Evolutionary conservation across 73 alveolate species (phyloP).

Genomic region (Effrenium voratum): DNA sequence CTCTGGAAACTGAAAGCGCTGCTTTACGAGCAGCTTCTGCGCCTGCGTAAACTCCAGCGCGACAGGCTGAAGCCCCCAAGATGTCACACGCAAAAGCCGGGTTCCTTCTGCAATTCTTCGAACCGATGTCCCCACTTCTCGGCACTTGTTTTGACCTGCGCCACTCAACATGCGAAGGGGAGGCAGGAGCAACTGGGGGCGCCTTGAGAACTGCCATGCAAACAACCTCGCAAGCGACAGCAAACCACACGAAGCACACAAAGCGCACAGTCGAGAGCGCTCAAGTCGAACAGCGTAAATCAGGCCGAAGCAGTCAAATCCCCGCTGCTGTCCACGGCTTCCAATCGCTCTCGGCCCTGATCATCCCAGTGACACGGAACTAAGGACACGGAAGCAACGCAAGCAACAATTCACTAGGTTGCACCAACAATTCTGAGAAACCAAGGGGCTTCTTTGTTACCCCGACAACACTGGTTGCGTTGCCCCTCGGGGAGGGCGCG

Average conservation of each 20-base stretch:
- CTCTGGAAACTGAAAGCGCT: constrained; percentile 97
- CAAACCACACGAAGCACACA: background rate
- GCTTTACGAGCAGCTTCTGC: constrained; percentile 97
- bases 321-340: constrained; percentile 83
- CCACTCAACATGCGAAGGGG: background rate
- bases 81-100: background rate
- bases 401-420: too few relatives aligned
- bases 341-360: constrained; percentile 75
- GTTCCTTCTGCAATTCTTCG: constrained; percentile 47
- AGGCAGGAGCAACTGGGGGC: background rate
- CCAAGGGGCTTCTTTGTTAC: too few relatives aligned
- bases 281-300: background rate
- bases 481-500: too few relatives aligned
- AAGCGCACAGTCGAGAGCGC: background rate
- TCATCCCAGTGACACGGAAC: too few relatives aligned
- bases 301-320: constrained; percentile 11
- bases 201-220: constrained; percentile 81
- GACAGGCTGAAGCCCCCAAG: background rate
- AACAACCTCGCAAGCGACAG: constrained; percentile 13
- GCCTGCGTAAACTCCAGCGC: constrained; percentile 92
- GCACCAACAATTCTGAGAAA: too few relatives aligned
- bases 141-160: constrained; percentile 59
- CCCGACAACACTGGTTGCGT: too few relatives aligned
- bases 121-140: constrained; percentile 68
- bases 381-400: too few relatives aligned